Conservation (phyloP, 768 basidiomycete species). For the Podaxis sp. region DNA sequence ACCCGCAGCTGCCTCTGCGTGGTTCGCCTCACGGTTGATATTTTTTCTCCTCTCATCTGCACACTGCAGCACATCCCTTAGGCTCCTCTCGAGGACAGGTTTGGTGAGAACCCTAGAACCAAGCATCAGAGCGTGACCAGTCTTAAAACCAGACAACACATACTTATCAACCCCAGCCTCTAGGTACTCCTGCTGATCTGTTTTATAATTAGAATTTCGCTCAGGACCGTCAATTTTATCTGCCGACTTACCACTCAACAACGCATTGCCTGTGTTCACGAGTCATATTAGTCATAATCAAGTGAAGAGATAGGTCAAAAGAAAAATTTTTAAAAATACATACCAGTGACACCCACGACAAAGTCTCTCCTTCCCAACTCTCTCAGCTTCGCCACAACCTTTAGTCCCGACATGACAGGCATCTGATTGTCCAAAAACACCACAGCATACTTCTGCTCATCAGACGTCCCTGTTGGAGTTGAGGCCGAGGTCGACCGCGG, state of each 20-base stretch:
- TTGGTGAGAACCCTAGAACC: conserved; percentile 68
- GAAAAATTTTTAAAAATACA: conserved; percentile 17
- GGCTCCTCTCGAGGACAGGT: conserved; percentile 67
- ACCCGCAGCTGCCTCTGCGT: conserved; percentile 6
- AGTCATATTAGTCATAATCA: conserved; percentile 5
- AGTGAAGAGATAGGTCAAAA: neutral
- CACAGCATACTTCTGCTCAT: conserved; percentile 43
- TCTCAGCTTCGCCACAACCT: conserved; percentile 64
- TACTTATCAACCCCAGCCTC: conserved; percentile 77
- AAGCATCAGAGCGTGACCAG: conserved; percentile 12
- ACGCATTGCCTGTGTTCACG: conserved; percentile 46
- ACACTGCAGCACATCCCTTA: conserved; percentile 42
- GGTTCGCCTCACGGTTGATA: conserved; percentile 15
- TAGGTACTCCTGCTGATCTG: conserved; percentile 73
- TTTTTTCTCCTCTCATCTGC: conserved; percentile 49
- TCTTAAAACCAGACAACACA: conserved; percentile 24
- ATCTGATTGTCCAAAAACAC: conserved; percentile 76
- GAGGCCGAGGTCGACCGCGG: conserved; percentile 16
- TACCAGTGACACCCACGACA: conserved; percentile 80
- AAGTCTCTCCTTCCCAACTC: conserved; percentile 68
- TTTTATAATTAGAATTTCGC: conserved; percentile 26
- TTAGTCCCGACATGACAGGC: conserved; percentile 77
- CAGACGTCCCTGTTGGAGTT: conserved; percentile 16
- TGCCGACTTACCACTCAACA: conserved; percentile 41
- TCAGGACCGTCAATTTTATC: conserved; percentile 8